Conservation (phyloP, 768 basidiomycete species). For the Pisolithus microcarpus region DNA sequence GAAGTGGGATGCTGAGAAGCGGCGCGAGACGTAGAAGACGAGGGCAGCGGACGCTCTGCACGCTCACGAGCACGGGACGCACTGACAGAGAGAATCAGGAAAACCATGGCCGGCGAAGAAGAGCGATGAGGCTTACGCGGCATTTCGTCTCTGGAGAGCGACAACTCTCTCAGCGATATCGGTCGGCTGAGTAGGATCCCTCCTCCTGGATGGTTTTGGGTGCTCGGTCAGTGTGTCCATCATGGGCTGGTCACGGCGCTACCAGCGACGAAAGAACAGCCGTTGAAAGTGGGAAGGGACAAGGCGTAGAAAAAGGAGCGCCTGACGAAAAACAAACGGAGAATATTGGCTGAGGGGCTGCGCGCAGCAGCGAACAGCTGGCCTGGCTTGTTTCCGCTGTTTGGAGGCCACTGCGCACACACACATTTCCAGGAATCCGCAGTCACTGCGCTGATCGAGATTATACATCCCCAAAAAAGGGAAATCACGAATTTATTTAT, state of each 20-base stretch:
- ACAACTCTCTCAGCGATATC: conserved; percentile 61
- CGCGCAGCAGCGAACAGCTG: neutral
- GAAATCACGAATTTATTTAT: too few relatives aligned
- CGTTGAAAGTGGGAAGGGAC: neutral
- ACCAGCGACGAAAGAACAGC: neutral
- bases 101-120: neutral
- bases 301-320: neutral
- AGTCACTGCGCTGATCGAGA: conserved; percentile 32
- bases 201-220: conserved; percentile 30
- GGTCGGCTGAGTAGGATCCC: conserved; percentile 34
- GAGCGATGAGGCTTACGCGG: conserved; percentile 36
- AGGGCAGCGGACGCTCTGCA: conserved; percentile 33
- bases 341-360: conserved; percentile 1
- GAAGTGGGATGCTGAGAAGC: conserved; percentile 25
- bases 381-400: conserved; percentile 1
- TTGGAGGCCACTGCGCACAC: conserved; percentile 8
- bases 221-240: conserved; percentile 26
- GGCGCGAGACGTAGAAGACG: conserved; percentile 22
- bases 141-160: conserved; percentile 58
- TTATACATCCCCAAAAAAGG: conserved; percentile 6
- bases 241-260: conserved; percentile 2
- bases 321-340: neutral
- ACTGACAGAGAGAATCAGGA: conserved; percentile 24
- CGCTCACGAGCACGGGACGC: conserved; percentile 40
- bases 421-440: conserved; percentile 21